Evolutionary conservation across 1,284 basidiomycete genomes (phyloP).

Genomic region (Tranzscheliella williamsii): DNA sequence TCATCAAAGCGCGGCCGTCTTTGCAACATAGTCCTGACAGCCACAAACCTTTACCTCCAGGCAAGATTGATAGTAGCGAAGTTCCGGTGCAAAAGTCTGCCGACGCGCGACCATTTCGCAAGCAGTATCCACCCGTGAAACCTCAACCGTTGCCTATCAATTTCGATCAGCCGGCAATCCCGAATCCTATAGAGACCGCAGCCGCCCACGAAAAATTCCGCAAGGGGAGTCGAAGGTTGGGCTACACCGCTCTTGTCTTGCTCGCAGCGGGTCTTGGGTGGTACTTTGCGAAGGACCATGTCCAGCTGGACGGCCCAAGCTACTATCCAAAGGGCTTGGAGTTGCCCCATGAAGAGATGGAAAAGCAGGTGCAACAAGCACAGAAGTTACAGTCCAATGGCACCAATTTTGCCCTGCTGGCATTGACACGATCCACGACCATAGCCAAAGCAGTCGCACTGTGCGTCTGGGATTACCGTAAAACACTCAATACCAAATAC

Average conservation of each 20-base stretch:
- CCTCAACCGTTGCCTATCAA: constrained; percentile 45
- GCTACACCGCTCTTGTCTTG: constrained; percentile 3
- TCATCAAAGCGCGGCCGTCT: too few species aligned
- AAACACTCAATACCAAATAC: constrained; percentile 48
- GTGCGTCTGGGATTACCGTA: constrained; percentile 59
- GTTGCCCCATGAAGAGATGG: constrained; percentile 48
- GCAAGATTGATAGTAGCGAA: too few species aligned
- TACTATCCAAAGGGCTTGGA: constrained; percentile 21
- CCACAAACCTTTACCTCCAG: not conserved
- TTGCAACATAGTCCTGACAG: too few species aligned
- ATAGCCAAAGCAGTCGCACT: constrained; percentile 58
- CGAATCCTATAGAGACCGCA: constrained; percentile 54
- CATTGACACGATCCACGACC: constrained; percentile 52
- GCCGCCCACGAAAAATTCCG: constrained; percentile 52
- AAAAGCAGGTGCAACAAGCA: constrained; percentile 36
- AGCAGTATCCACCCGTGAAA: constrained; percentile 49
- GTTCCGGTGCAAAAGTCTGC: too few species aligned
- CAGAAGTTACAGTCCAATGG: constrained; percentile 38
- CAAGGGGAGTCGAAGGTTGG: constrained; percentile 19
- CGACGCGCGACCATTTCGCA: constrained; percentile 34
- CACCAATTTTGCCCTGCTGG: constrained; percentile 46
- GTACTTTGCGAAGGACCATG: constrained; percentile 27
- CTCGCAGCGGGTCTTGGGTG: constrained; percentile 14
- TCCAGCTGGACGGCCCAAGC: constrained; percentile 40
- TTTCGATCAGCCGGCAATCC: constrained; percentile 58